Evolutionary conservation across 73 alveolate genomes (phyloP), one percentile per base, ranked within the genome.

Genomic region (Blepharisma stoltei): DNA sequence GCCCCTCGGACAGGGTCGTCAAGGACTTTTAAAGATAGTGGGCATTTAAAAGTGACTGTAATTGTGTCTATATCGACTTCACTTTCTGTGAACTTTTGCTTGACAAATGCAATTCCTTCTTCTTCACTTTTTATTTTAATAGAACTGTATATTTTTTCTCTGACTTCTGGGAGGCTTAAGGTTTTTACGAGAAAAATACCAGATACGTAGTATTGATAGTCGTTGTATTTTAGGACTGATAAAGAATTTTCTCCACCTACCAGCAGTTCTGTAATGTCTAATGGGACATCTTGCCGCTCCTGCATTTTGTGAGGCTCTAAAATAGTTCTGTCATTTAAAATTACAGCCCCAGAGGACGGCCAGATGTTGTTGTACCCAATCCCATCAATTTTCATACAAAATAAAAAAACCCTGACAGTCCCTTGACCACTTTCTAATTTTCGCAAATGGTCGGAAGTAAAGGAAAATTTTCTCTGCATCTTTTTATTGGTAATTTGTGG

Each of bases 341-440:
- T 20, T 14, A 52, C 23, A 14, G n/a, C 27, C 23, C 27, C 66
- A 14, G n/a, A 20, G n/a, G n/a, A 11, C n/a, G 66, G 66, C 66
- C 66, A 52, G n/a, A 14, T 52, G 66, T 52, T 52, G 66, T 52
- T 52, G 66, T 52, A 52, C 66, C 66, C 66, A 52, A 52, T 0
- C 23, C 66, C 66, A 52, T 52, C 66, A 20, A 52, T 52, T 52
- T 52, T 52, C n/a, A 14, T 11, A 11, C n/a, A 14, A 14, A 1
- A 14, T 52, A 52, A 20, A 14, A 14, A 20, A 1, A 52, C 23
- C 4, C 23, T 20, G 23, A 14, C 27, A 1, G 23, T 52, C 5
- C 23, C 66, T 1, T 11, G 66, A 20, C 23, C 23, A 2, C 23
- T 11, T 11, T 14, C 23, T 52, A 52, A 52, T 52, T 1, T 52